Evolutionary conservation across 2,329 filamentous ascomycete genomes (phyloP), one percentile per base, ranked within the genome.

Genomic region (Diaporthe sp.): DNA sequence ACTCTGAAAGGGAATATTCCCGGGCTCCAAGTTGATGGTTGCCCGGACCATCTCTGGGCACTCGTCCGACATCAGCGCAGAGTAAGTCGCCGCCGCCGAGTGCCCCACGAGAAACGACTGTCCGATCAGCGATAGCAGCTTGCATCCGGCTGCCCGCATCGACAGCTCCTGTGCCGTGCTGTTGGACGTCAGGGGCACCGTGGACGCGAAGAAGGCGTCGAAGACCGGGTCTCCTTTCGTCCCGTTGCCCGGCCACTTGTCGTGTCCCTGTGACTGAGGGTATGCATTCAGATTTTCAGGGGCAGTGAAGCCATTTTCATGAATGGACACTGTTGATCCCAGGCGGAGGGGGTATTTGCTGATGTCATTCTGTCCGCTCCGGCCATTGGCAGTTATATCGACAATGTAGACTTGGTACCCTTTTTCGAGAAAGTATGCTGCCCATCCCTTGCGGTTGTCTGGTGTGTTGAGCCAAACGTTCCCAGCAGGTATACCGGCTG

Each of bases 391-490:
- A 0, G 79, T 76, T 42, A 80, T 77, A 66, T 82, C 81, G 30
- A 80, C 66, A 17, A 88, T 79, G 76, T 87, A 88, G 61, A 87
- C 81, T 35, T 80, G 81, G 75, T 87, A 88, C 22, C 87, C 87
- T 39, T 83, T 78, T 10, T 81, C 78, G 22, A 88, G 78, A 74
- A 87, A 88, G 74, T 83, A 85, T 0, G 85, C 84, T 2, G 86
- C 85, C 86, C 86, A 88, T 55, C 86, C 87, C 72, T 79, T 75
- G 8, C 83, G 80, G 44, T 83, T 84, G 76, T 88, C 86, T 4
- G 87, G 87, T 44, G 85, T 88, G 73, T 86, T 87, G 39, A 86
- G 78, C 81, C 82, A 86, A 66, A 51, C 55, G 19, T 35, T 59
- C 7, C 55, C 69, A 7, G 69, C 59, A 4, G 55, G 69, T 13